These are phyloP conservation scores for Triglochin maritima DNA, from an alignment of 106 monocot species.

Conservation along the genomic window DNA sequence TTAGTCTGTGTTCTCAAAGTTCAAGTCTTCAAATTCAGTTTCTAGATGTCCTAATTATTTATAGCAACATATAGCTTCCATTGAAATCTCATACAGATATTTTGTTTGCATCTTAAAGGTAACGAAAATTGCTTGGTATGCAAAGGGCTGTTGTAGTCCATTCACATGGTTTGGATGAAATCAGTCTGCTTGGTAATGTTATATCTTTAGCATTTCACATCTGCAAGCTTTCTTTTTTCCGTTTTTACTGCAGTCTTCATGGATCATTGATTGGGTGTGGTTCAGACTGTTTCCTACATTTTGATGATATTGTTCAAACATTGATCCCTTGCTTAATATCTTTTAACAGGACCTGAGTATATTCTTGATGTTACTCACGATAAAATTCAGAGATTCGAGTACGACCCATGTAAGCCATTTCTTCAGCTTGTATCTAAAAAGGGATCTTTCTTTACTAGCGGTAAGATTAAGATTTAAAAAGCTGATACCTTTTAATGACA, in stretches of 20 bases:
- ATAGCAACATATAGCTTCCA: no score
- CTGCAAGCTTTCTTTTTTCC: not conserved
- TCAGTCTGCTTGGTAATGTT: constrained; percentile 87
- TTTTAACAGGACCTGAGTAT: constrained; percentile 66
- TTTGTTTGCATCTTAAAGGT: constrained; percentile 26
- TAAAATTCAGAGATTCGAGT: constrained; percentile 51
- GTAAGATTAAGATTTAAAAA: not conserved
- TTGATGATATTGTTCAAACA: not conserved
- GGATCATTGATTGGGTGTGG: not conserved
- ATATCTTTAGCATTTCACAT: constrained; percentile 2
- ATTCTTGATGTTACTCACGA: constrained; percentile 71
- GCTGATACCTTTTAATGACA: not conserved
- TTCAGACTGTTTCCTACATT: not conserved
- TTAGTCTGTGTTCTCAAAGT: no score
- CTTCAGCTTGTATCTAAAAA: not conserved
- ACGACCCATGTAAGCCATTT: constrained; percentile 64
- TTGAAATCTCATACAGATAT: no score
- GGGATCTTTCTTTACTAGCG: no score
- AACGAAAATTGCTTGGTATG: constrained; percentile 93
- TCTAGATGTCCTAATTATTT: no score
- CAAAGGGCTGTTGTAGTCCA: constrained; percentile 88
- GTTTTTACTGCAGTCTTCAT: not conserved
- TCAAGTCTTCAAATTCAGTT: no score
- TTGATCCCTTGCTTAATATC: not conserved
- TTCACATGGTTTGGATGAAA: constrained; percentile 95